A percentile compares a stretch with the other conserved stretches of the same genome.
Evolutionary conservation across 495 filamentous ascomycete species (phyloP).

Genomic region (Baudoinia panamericana): DNA sequence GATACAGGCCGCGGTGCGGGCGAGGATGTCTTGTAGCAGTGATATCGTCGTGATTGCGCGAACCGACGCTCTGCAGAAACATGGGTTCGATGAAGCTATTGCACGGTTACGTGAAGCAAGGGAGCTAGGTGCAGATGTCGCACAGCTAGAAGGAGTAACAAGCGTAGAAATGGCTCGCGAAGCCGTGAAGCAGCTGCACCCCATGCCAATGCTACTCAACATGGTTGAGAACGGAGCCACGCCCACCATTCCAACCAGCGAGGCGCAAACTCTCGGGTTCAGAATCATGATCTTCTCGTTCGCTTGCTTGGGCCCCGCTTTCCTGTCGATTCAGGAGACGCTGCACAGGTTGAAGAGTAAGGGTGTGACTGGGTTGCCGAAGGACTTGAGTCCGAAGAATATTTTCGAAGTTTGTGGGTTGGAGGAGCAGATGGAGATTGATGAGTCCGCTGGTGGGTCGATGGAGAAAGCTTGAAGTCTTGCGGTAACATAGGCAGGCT

Average conservation of each 20-base stretch:
- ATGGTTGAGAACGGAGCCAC: neutral
- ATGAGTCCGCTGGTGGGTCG: too few relatives aligned
- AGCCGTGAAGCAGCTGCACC: neutral
- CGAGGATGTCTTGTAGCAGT: neutral
- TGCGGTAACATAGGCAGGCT: too few relatives aligned
- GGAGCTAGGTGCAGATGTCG: slow-evolving; percentile 23
- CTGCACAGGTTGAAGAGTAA: neutral
- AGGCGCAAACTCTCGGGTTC: neutral
- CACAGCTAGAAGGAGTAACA: slow-evolving; percentile 19
- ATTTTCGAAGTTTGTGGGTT: neutral
- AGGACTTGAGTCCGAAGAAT: neutral
- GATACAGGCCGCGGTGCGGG: slow-evolving; percentile 17
- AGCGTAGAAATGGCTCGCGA: neutral
- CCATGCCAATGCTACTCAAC: neutral
- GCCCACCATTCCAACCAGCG: too few relatives aligned
- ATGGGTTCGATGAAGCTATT: slow-evolving; percentile 22
- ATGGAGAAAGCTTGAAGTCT: too few relatives aligned
- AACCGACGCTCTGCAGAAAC: slow-evolving; percentile 22
- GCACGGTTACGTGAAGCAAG: slow-evolving; percentile 18
- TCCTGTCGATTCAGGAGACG: neutral
- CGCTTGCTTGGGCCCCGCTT: neutral
- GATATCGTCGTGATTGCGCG: slow-evolving; percentile 27
- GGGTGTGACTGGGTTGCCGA: neutral
- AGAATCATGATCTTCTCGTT: neutral
- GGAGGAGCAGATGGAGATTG: too few relatives aligned